Base-by-base conservation (phyloP, 305 asterid genomes). In the Ajuga reptans region DNA sequence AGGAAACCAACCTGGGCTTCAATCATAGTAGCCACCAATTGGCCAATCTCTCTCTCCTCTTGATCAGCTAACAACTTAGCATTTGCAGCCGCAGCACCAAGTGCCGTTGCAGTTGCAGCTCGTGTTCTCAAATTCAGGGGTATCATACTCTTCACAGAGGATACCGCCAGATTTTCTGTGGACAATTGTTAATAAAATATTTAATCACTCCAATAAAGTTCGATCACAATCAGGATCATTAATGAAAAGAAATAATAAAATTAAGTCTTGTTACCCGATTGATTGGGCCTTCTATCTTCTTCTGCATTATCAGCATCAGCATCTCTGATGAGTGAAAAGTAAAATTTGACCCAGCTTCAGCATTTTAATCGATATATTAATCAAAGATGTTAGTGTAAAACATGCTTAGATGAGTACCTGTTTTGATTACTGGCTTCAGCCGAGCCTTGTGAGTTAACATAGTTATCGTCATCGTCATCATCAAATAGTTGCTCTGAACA, bases 11-110 rank as follows among this genome's bases (percentile, higher is more conserved):
- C 98, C 96, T 92, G 98, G 34, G 85, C 64, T 61, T 90, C 97
- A 29, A 92, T 79, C 76, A 90, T 65, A 39, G 68, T 76, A 67
- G 98, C 84, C 75, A 92, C 68, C 75, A 85, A 74, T 77, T 81
- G 81, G 65, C 85, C 90, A n/a, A 92, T 86, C 74, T 88, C 85
- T 75, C 88, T 86, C 83, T 88, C 97, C 86, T 92, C 98, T 72
- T 88, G 89, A 81, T 85, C 92, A 54, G 97, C 97, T 88, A 90
- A 83, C 80, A 87, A 68, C 74, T 85, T 88, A 33, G 98, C 96
- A 74, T 85, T 90, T 59, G 93, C 97, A 59, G 98, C 97, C 59
- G 96, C 97, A 66, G 85, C 93, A 57, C 90, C 96, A 45, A 92
- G 86, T 43, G 95, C 92, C 3, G 97, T 82, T 52, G 98, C 97